Conservation (phyloP, 331 rosid species). For the Stylosanthes scabra region DNA sequence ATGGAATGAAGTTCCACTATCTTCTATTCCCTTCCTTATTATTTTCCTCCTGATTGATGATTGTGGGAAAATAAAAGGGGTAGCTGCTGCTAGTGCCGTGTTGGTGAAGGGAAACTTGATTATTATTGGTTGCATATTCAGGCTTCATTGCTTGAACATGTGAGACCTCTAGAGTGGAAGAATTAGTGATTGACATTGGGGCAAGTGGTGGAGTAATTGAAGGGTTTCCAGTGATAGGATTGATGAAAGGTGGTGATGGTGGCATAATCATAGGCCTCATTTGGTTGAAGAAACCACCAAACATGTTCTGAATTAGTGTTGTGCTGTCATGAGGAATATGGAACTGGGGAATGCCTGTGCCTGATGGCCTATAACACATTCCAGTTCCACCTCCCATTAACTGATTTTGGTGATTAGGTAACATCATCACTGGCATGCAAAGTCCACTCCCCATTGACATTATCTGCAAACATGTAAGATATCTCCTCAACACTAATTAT, state of each 20-base stretch:
- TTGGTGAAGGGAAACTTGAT: constrained; percentile 34
- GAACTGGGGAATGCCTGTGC: constrained; percentile 38
- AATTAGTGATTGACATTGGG: neutral
- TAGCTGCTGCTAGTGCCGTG: neutral
- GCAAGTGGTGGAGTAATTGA: constrained; percentile 17
- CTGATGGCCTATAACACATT: constrained; percentile 43
- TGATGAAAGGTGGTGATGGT: constrained; percentile 43
- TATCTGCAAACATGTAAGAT: constrained; percentile 45
- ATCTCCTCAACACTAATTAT: too few species aligned
- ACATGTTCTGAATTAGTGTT: constrained; percentile 37
- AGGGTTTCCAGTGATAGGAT: constrained; percentile 38
- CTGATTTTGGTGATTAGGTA: constrained; percentile 32
- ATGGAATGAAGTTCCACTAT: neutral
- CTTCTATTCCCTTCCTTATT: neutral
- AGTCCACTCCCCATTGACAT: constrained; percentile 52
- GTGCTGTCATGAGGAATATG: constrained; percentile 45
- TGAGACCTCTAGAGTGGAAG: constrained; percentile 16
- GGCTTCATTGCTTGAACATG: neutral
- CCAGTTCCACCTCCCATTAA: constrained; percentile 40
- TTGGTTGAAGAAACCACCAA: constrained; percentile 52
- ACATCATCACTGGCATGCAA: constrained; percentile 56
- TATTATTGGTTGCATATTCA: neutral
- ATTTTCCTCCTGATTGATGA: neutral
- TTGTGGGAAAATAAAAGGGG: constrained; percentile 26
- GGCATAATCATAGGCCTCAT: constrained; percentile 17